phyloP scores from a whole-genome alignment of 352 stramenopile species.

The Pythium dissotocum region DNA sequence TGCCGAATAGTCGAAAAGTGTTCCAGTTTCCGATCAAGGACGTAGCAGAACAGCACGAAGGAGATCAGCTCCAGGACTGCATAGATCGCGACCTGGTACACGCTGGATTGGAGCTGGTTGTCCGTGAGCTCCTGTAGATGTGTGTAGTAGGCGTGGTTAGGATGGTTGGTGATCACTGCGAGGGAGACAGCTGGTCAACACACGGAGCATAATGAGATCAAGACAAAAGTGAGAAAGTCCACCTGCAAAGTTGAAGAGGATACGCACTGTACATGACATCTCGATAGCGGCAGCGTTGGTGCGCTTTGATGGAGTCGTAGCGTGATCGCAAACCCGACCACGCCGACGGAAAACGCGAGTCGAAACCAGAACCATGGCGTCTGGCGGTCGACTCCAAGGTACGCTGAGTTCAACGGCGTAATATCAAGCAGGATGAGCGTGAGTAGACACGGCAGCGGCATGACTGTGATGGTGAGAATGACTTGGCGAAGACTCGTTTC shows the following conservation, averaged over 20 bases:
- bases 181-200: background rate
- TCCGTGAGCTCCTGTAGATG: slow-evolving; percentile 8
- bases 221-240: too few relatives aligned
- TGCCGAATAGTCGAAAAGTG: slow-evolving; percentile 10
- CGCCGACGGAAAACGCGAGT: background rate
- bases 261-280: background rate
- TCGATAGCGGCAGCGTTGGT: background rate
- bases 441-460: background rate
- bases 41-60: slow-evolving; percentile 1
- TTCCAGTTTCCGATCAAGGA: background rate
- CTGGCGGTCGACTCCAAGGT: background rate
- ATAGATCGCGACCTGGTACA: background rate
- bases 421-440: background rate
- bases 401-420: background rate
- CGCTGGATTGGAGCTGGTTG: background rate
- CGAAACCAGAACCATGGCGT: background rate
- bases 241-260: too few relatives aligned
- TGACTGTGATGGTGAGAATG: background rate
- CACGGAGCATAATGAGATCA: background rate
- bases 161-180: background rate
- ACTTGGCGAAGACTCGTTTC: background rate
- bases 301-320: background rate
- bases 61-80: slow-evolving; percentile 6
- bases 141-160: slow-evolving; percentile 14
- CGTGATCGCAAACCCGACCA: background rate